Conservation (phyloP, 495 filamentous ascomycete genomes). For the Collariella sp. region DNA sequence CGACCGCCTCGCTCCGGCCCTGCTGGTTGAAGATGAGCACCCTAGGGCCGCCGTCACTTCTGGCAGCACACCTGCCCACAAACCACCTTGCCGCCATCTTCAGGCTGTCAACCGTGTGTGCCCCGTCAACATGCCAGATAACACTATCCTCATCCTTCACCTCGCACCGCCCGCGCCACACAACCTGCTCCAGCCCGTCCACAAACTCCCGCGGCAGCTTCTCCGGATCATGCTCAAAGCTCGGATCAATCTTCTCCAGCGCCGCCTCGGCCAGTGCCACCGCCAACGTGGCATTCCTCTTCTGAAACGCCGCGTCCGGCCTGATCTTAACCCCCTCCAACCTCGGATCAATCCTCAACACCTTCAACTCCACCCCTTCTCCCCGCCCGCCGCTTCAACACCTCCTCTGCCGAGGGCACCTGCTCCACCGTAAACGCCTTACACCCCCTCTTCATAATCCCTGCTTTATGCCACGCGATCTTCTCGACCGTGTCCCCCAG, state of each 20-base stretch:
- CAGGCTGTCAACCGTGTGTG: conserved; percentile 85
- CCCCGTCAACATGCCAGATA: conserved; percentile 84
- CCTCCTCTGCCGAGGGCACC: conserved; percentile 51
- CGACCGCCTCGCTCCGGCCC: conserved; percentile 65
- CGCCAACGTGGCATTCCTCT: conserved; percentile 76
- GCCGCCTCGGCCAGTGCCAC: conserved; percentile 62
- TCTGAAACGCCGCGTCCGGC: conserved; percentile 74
- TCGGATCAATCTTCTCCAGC: conserved; percentile 38
- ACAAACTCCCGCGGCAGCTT: conserved; percentile 58
- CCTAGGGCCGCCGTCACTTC: conserved; percentile 27
- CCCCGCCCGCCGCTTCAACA: conserved; percentile 63
- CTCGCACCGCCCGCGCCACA: conserved; percentile 79
- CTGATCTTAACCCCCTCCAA: conserved; percentile 59
- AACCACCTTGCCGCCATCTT: conserved; percentile 77
- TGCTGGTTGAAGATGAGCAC: conserved; percentile 96
- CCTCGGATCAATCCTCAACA: conserved; percentile 57
- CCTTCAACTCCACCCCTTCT: conserved; percentile 53
- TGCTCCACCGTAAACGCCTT: conserved; percentile 73
- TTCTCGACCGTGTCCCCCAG: conserved; percentile 78
- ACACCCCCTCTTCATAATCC: conserved; percentile 70
- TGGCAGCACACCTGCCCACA: conserved; percentile 30
- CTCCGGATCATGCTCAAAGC: conserved; percentile 17
- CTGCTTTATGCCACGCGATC: conserved; percentile 96
- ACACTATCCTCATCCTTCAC: conserved; percentile 57
- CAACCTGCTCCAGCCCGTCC: conserved; percentile 63